These are phyloP conservation scores for Trichoderma endophyticum DNA, from an alignment of 2,329 filamentous ascomycete genomes.

Conservation along the genomic window DNA sequence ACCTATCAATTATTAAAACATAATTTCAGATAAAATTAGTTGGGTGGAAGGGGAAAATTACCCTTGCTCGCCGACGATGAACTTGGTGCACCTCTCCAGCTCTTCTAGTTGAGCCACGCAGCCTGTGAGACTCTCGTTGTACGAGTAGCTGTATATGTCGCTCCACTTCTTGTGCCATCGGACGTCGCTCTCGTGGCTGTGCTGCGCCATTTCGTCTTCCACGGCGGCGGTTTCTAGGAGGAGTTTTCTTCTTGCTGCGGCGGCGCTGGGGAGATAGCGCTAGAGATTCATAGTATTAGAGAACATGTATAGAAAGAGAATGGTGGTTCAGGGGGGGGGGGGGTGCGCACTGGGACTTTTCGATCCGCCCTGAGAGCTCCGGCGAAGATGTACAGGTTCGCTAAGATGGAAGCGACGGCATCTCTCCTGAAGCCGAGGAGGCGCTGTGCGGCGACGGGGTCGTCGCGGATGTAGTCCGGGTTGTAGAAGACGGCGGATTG, in stretches of 20 bases:
- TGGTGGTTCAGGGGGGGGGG: too few species aligned
- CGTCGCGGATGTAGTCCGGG: conserved; percentile 49
- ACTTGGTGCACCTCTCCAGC: conserved; percentile 55
- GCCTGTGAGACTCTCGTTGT: conserved; percentile 51
- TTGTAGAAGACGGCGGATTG: conserved; percentile 58
- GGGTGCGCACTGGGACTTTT: conserved; percentile 44
- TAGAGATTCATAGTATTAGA: conserved; percentile 21
- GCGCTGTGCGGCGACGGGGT: conserved; percentile 46
- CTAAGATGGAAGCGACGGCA: conserved; percentile 55
- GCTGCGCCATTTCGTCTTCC: conserved; percentile 35
- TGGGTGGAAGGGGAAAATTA: conserved; percentile 24
- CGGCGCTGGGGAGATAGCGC: conserved; percentile 56
- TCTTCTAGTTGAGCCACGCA: conserved; percentile 54
- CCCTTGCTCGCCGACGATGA: conserved; percentile 55
- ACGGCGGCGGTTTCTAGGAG: conserved; percentile 49
- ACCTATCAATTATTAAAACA: conserved; percentile 26
- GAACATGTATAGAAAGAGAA: not conserved
- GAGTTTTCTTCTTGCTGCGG: conserved; percentile 50
- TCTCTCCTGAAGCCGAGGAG: conserved; percentile 53
- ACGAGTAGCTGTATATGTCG: conserved; percentile 56
- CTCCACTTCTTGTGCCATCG: conserved; percentile 47
- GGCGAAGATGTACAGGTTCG: conserved; percentile 57
- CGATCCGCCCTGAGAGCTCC: conserved; percentile 50
- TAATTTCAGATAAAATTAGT: too few species aligned
- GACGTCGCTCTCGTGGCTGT: conserved; percentile 24